Conservation (phyloP, 164 flowering plant genomes). For the Buxus sempervirens region DNA sequence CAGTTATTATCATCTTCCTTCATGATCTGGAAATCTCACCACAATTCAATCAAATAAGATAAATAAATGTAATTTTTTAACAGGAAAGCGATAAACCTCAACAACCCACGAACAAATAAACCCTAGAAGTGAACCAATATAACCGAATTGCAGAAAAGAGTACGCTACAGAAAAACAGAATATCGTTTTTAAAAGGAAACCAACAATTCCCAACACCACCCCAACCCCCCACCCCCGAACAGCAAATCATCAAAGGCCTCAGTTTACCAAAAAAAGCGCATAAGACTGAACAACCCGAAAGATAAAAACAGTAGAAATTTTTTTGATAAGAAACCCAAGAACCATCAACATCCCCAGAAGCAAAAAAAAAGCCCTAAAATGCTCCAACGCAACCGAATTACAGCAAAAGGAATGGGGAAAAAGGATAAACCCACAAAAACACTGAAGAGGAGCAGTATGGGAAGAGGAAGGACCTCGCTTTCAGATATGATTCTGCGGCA, state of each 20-base stretch:
- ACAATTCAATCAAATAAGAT: no score
- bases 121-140: neutral
- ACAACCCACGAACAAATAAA: no score
- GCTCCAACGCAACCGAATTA: neutral
- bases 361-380: neutral
- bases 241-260: no score
- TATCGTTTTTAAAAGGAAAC: no score
- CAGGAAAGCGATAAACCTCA: no score
- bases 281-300: neutral
- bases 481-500: slow-evolving; percentile 86
- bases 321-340: no score
- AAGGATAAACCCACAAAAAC: neutral
- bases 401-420: neutral
- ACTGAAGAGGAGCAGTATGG: neutral
- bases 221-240: no score
- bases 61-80: no score
- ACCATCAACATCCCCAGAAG: neutral
- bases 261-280: neutral
- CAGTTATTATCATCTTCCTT: slow-evolving; percentile 94
- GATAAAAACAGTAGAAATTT: no score
- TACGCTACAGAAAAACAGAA: neutral
- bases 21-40: slow-evolving; percentile 56
- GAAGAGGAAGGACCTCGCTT: slow-evolving; percentile 57
- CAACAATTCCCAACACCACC: no score
- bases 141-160: slow-evolving; percentile 3